Evolutionary conservation across 805 yeast species (phyloP).

Genomic region (Ogataea thermomethanolica): DNA sequence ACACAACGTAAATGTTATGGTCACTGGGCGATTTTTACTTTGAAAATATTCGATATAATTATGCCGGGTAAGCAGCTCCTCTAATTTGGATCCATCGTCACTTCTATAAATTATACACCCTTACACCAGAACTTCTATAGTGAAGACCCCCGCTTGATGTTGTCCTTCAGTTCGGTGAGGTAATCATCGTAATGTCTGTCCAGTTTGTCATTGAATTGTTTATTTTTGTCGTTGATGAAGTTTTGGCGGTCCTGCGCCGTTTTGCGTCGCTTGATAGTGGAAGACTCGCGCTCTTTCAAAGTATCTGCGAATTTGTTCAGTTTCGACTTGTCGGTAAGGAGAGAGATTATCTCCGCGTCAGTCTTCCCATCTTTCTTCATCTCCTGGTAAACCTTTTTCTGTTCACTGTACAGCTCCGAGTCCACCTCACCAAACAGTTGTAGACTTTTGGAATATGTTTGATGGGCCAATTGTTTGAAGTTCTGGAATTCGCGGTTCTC

Average conservation of each 20-base stretch:
- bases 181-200: slow-evolving; percentile 50
- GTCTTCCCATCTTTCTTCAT: slow-evolving; percentile 23
- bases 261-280: slow-evolving; percentile 37
- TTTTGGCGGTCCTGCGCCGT: slow-evolving; percentile 29
- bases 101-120: background rate
- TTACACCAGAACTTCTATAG: slow-evolving; percentile 1
- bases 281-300: slow-evolving; percentile 36
- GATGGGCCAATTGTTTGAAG: slow-evolving; percentile 54
- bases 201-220: slow-evolving; percentile 68
- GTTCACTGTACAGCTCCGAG: slow-evolving; percentile 40
- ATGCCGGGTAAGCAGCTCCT: slow-evolving; percentile 2
- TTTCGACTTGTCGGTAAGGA: slow-evolving; percentile 35
- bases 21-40: slow-evolving; percentile 4
- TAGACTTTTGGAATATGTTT: slow-evolving; percentile 55
- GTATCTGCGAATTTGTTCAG: slow-evolving; percentile 33
- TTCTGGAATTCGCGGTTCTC: slow-evolving; percentile 44
- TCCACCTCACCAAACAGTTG: slow-evolving; percentile 30
- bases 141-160: slow-evolving; percentile 23
- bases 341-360: slow-evolving; percentile 22
- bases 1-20: slow-evolving; percentile 1
- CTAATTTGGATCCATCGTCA: too few relatives aligned
- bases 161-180: slow-evolving; percentile 21
- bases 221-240: slow-evolving; percentile 67
- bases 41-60: slow-evolving; percentile 2
- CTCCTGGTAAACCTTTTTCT: slow-evolving; percentile 31